These are phyloP conservation scores for Stenogyne calaminthoides DNA, from an alignment of 305 asterid genomes.

Conservation along the genomic window DNA sequence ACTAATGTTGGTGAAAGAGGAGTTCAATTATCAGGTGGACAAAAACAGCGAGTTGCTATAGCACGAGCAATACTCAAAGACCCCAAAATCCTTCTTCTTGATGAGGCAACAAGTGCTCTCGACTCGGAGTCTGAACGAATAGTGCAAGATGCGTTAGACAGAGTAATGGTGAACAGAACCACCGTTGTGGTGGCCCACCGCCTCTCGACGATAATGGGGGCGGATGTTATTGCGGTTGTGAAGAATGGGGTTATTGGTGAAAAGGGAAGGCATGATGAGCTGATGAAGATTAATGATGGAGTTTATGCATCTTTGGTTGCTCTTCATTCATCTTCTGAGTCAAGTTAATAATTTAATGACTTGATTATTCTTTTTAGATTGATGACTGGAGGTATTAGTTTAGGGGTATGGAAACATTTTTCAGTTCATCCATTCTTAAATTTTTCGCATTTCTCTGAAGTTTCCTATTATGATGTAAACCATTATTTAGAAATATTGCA, in stretches of 20 bases:
- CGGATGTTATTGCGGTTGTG: conserved; percentile 48
- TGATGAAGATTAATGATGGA: conserved; percentile 48
- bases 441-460: not conserved
- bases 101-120: conserved; percentile 61
- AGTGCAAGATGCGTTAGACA: conserved; percentile 56
- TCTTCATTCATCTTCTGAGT: conserved; percentile 42
- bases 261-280: conserved; percentile 46
- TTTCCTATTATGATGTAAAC: not conserved
- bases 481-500: not conserved
- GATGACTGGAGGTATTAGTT: no score
- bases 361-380: not conserved
- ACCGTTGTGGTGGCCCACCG: conserved; percentile 56
- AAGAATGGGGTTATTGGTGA: conserved; percentile 48
- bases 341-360: not conserved
- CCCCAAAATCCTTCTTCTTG: conserved; percentile 51
- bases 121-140: conserved; percentile 53
- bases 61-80: conserved; percentile 53
- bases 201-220: conserved; percentile 46
- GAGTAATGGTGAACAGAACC: conserved; percentile 49
- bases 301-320: conserved; percentile 50
- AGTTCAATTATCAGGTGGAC: conserved; percentile 59
- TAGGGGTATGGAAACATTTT: not conserved
- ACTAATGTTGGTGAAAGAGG: conserved; percentile 61
- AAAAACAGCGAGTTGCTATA: conserved; percentile 51
- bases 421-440: no score